Base-by-base conservation (phyloP, 768 basidiomycete species). In the Guyanaporus albipodus region DNA sequence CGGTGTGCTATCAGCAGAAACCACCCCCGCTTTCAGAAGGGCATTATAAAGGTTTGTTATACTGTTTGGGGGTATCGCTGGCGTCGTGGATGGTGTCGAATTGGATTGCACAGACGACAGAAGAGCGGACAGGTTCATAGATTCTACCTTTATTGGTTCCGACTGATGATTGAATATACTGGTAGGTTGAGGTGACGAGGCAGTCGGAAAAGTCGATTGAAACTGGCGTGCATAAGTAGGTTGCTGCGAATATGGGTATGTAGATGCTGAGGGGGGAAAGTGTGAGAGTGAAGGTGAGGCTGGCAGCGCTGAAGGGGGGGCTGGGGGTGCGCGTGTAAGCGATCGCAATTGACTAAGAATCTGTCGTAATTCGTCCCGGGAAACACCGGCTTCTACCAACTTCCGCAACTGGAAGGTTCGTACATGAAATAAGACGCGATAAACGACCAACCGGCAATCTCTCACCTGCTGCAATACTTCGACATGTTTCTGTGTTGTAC, bases 381-480 rank as follows among this genome's bases (percentile, higher is more conserved):
- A 87, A 26, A 92, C 87, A 7, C 87, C 87, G 10, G 80, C 77
- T 56, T 89, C 85, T 4, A 92, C 83, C 24, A 91, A 68, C 49
- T 75, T 79, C 38, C 82, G 83, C 48, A 85, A 69, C 89, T 88
- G 10, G n/a, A n/a, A n/a, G 22, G 38, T 54, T 29, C 9, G 19
- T 27, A 9, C 29, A 50, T 46, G 31, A 38, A 48, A 19, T 51
- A 43, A 50, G 34, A 18, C 27, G 39, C 44, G 19, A 11, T 46
- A 17, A 6, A 44, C 10, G 21, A 38, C 1, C 23, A 19, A 22
- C 22, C 6, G 22, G 23, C 49, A 21, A 35, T 15, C 2, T 62
- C 84, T 37, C 60, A 91, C 92, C 75, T 94, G 89, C 48, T 84
- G 79, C 24, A 98, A 70, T 24, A 93, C 80, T 42, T 73, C 75